These are phyloP conservation scores for Prunus armeniaca DNA, from an alignment of 306 rosid species.

Conservation along the genomic window DNA sequence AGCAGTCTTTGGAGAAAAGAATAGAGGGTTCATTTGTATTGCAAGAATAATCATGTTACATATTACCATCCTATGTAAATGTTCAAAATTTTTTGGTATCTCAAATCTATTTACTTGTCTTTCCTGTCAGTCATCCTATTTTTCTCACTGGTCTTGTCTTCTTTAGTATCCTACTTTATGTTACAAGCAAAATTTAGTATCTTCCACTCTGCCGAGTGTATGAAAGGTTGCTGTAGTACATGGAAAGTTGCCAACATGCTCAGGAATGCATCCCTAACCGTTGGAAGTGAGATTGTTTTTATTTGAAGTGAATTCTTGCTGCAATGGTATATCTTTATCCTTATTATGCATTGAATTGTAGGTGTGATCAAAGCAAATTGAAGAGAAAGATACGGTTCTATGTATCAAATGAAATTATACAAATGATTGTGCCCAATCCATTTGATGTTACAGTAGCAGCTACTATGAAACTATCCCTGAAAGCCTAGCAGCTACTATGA, in stretches of 20 bases:
- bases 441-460: background rate
- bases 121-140: constrained; percentile 4
- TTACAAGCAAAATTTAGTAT: background rate
- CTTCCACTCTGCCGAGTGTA: background rate
- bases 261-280: background rate
- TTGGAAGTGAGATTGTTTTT: background rate
- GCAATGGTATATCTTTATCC: background rate
- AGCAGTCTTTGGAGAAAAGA: constrained; percentile 64
- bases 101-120: constrained; percentile 19
- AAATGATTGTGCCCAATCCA: background rate
- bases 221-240: background rate
- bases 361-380: background rate
- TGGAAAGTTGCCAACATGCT: background rate
- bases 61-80: constrained; percentile 33
- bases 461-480: constrained; percentile 4
- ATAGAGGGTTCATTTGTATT: constrained; percentile 87
- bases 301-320: background rate
- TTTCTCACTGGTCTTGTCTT: background rate
- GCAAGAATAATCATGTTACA: constrained; percentile 46
- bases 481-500: background rate
- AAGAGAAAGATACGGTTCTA: background rate
- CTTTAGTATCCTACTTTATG: background rate
- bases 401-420: background rate
- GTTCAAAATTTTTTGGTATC: background rate
- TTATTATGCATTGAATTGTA: background rate